phyloP scores from a whole-genome alignment of 2,329 filamentous ascomycete species.

The Colletotrichum magnum region DNA sequence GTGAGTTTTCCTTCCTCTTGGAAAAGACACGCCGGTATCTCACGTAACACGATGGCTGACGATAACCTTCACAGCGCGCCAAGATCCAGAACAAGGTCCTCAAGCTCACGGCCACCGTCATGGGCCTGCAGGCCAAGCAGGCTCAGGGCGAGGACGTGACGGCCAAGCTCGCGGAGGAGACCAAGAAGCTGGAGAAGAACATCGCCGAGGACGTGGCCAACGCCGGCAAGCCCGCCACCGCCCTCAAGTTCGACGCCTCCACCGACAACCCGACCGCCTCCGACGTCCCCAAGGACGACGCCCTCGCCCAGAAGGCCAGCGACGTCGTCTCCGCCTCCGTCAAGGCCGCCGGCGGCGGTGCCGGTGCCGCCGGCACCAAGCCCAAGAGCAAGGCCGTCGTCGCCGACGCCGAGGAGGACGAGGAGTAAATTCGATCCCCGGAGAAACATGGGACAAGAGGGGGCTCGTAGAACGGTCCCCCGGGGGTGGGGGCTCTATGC shows the following conservation, averaged over 20 bases:
- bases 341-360: conserved; percentile 3
- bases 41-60: background rate
- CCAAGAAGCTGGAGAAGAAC: conserved; percentile 68
- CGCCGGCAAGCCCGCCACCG: conserved; percentile 60
- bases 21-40: background rate
- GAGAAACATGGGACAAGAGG: background rate
- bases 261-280: conserved; percentile 36
- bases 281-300: conserved; percentile 32
- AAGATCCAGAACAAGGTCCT: conserved; percentile 74
- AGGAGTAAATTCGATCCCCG: conserved; percentile 12
- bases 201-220: conserved; percentile 61
- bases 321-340: conserved; percentile 21
- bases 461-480: background rate
- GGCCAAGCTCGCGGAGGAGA: conserved; percentile 60
- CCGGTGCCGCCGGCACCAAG: background rate
- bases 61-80: conserved; percentile 53
- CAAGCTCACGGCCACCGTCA: conserved; percentile 66
- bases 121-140: conserved; percentile 63
- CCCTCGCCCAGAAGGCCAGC: conserved; percentile 25
- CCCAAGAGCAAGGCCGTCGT: conserved; percentile 41
- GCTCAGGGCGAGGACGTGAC: conserved; percentile 65
- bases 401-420: conserved; percentile 48
- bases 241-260: conserved; percentile 40
- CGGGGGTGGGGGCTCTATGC: background rate
- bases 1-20: conserved; percentile 43